Conservation (phyloP, 2,329 filamentous ascomycete genomes). For the Camillea tinctor region DNA sequence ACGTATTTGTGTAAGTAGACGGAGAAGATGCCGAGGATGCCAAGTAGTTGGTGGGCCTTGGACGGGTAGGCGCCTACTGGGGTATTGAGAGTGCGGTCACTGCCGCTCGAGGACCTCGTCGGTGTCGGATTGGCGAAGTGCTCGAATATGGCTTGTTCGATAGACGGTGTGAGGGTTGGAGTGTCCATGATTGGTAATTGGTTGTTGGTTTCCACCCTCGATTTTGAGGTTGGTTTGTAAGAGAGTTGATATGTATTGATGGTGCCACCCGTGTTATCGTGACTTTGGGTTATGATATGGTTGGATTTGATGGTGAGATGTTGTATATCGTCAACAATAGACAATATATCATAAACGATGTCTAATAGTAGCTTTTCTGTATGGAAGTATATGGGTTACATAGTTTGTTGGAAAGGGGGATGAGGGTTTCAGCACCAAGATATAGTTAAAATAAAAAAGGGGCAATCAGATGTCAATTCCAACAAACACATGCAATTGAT, state of each 20-base stretch:
- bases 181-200: background rate
- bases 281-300: no score
- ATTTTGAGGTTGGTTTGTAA: background rate
- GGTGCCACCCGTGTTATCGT: no score
- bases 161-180: background rate
- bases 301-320: no score
- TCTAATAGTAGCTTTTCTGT: no score
- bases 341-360: no score
- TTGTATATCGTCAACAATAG: no score
- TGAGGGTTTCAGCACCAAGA: no score
- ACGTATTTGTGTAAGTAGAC: background rate
- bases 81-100: background rate
- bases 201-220: background rate
- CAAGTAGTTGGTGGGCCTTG: background rate
- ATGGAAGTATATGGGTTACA: no score
- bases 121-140: background rate
- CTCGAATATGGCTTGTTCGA: background rate
- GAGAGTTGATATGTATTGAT: background rate
- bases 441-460: no score
- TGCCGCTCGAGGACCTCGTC: background rate
- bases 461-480: background rate
- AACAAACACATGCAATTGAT: background rate
- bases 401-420: no score
- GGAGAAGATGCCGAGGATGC: background rate
- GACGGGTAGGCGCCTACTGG: background rate